Conservation (phyloP, 495 filamentous ascomycete genomes). For the Xylaria intraflava region DNA sequence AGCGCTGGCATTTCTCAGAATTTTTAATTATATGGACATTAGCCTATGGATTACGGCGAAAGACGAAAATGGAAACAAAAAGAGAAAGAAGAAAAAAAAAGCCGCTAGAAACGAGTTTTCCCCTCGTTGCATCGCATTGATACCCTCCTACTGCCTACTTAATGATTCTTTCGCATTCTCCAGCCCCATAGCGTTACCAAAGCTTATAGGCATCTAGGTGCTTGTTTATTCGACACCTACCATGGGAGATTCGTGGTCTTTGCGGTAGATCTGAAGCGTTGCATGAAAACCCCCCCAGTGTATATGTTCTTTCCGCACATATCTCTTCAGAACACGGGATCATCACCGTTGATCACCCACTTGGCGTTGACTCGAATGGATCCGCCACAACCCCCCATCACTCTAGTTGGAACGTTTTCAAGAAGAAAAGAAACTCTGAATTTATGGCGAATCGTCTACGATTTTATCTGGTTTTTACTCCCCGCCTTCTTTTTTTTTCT, state of each 20-base stretch:
- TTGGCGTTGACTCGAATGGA: background rate
- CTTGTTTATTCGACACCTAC: background rate
- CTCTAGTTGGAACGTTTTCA: background rate
- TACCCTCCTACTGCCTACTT: conserved; percentile 1
- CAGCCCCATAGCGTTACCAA: background rate
- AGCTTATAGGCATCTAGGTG: background rate
- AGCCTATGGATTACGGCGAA: background rate
- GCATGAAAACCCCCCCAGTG: background rate
- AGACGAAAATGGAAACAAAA: background rate
- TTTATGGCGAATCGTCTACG: background rate
- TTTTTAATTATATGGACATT: conserved; percentile 52
- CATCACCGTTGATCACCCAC: background rate
- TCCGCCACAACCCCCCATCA: background rate
- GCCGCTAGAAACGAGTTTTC: background rate
- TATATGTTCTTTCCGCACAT: background rate
- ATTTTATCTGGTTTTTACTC: background rate
- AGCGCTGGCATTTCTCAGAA: conserved; percentile 98
- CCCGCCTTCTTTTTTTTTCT: too few relatives aligned
- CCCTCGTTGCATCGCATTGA: conserved; percentile 2
- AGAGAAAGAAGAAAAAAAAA: background rate
- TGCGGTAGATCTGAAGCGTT: background rate
- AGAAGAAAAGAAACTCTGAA: background rate
- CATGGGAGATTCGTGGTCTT: background rate
- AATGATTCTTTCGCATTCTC: background rate
- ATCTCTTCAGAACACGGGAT: background rate